Base-by-base conservation (phyloP, 192 early-diverging fungal species). In the Coemansia reversa region DNA sequence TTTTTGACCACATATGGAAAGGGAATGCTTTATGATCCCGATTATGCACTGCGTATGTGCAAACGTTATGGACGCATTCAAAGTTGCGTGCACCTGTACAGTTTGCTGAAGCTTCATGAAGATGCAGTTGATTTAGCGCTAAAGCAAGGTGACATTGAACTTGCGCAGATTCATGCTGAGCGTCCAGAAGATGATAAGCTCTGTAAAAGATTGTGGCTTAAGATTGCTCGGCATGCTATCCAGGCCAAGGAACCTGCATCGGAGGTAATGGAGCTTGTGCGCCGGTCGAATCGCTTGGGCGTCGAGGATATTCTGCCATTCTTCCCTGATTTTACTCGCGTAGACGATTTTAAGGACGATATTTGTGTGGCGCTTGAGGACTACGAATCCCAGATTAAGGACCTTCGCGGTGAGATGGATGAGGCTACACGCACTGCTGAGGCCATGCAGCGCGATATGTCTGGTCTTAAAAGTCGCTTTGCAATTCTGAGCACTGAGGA, bases 331-430 rank as follows among this genome's bases (percentile, higher is more conserved):
- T 97, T 98, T 82, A 91, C 95, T 1, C 83, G 92, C 0, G 98
- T 99, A 70, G 93, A 99, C 66, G 92, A 97, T 69, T 96, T 99
- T 77, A 98, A 98, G 78, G 90, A 93, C 30, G 97, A 99, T 58
- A 91, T 99, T 18, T 93, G 90, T 69, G 59, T 79, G 5, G 95
- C 96, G 5, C 79, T 99, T 11, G 92, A 96, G 60, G 90, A 96
- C 49, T 98, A 98, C 71, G 96, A 96, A 67, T 71, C 84, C 20
- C 88, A 96, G 60, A 93, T 97, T 58, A 87, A 96, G 32, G 86
- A 90, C 29, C 83, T 99, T 60, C 92, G 93, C 58, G 66, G 69
- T 25, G 93, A 97, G 50, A 95, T 99, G 94, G 95, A 98, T 53
- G 97, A 99, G 65, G 92, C 96, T 2, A 94, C 94, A 3, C 86